phyloP scores from a whole-genome alignment of 1,139 yeast species.

The Yamadazyma conglobata region DNA sequence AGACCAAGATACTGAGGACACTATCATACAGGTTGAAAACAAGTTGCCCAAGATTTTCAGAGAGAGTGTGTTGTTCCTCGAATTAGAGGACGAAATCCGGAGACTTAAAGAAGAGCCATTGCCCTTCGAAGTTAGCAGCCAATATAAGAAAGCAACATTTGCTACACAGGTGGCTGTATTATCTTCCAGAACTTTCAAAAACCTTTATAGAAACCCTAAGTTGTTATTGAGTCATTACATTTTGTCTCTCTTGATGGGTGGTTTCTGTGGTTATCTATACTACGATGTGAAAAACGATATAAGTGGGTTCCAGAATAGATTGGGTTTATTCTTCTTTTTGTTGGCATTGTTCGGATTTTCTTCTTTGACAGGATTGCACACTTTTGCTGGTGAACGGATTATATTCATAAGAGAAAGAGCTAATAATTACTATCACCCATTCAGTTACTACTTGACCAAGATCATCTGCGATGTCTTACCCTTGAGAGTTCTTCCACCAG shows the following conservation, averaged over 20 bases:
- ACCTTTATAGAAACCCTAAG: conserved; percentile 87
- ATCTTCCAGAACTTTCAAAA: conserved; percentile 85
- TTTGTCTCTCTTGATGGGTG: conserved; percentile 70
- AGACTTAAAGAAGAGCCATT: conserved; percentile 29
- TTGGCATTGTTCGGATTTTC: conserved; percentile 92
- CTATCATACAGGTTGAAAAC: conserved; percentile 29
- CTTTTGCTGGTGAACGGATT: conserved; percentile 83
- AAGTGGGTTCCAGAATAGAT: conserved; percentile 91
- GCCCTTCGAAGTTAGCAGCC: conserved; percentile 33
- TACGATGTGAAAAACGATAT: conserved; percentile 82
- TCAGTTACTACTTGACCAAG: conserved; percentile 80
- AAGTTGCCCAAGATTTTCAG: conserved; percentile 40
- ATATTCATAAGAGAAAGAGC: conserved; percentile 91
- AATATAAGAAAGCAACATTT: conserved; percentile 52
- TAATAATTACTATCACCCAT: conserved; percentile 85
- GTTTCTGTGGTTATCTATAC: conserved; percentile 82
- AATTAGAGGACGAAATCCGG: conserved; percentile 48
- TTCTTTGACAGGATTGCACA: conserved; percentile 83
- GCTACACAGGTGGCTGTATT: conserved; percentile 63
- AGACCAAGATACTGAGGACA: conserved; percentile 26
- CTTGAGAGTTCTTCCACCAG: conserved; percentile 84
- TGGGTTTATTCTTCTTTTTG: conserved; percentile 87
- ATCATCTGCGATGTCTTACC: conserved; percentile 88
- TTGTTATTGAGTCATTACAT: conserved; percentile 78
- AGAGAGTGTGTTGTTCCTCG: conserved; percentile 48